Base-by-base conservation (phyloP, 495 filamentous ascomycete species). In the Hyaloscypha bicolor region DNA sequence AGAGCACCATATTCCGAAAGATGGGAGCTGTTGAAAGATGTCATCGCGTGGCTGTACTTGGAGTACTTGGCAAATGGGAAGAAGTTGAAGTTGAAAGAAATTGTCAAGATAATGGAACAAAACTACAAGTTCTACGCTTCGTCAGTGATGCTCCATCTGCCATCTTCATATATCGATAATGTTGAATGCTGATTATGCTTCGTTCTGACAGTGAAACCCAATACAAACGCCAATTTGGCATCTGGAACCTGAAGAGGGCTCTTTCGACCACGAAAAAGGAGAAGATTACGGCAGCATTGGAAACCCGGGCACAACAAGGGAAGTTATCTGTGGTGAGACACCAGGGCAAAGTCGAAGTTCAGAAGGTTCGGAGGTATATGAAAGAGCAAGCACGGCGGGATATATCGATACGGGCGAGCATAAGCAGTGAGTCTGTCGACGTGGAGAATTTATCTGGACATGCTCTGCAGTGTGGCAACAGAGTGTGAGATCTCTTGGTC, bases 211-310 rank as follows among this genome's bases (percentile, higher is more conserved):
- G 79, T 62, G 72, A 73, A 60, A 64, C 60, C 57, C 76, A 82
- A 48, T 82, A 81, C 59, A 79, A 78, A 66, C 72, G 78, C 60
- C 73, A 75, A n/a, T 76, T 82, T 71, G 76, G 69, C 61, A 77
- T 80, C 69, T 81, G 78, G 80, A 72, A 74, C 2, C 72, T 78
- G 65, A 77, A 72, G 68, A 79, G 78, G 37, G 76, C 66, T 51
- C 67, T 71, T n/a, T 48, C 71, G 2, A 69, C 71, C 2, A 55
- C 70, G 57, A 72, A 75, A 67, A 77, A 76, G 66, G 68, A 6
- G 3, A 67, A 73, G 72, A 64, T 69, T 39, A 48, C 4, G n/a
- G 29, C 51, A n/a, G 32, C 9, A 6, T 22, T 69, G 30, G 39
- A 60, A 37, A 69, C 66, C 52, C 66, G 66, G 25, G 76, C 72